Conservation (phyloP, 345 rosid genomes). For the Eucalyptus microcorys region DNA sequence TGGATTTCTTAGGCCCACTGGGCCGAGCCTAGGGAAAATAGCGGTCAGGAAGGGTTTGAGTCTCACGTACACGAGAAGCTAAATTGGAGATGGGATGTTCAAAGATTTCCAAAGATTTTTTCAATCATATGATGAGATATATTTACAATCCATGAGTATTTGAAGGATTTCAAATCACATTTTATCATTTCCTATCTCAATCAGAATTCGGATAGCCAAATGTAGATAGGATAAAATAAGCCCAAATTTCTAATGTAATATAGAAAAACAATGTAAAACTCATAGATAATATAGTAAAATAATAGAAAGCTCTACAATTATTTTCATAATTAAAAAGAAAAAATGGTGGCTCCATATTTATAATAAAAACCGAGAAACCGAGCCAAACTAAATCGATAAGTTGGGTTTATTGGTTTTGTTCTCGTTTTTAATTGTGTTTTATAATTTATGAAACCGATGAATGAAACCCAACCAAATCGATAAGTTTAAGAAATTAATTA, state of each 20-base stretch:
- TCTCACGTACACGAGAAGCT: neutral
- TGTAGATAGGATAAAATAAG: neutral
- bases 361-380: rapidly evolving
- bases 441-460: neutral
- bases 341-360: neutral
- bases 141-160: no score
- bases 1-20: neutral
- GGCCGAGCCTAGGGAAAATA: neutral
- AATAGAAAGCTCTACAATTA: neutral
- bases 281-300: neutral
- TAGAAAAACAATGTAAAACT: neutral
- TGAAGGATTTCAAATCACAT: neutral
- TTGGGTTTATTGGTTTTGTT: neutral
- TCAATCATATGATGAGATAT: neutral
- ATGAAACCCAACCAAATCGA: neutral
- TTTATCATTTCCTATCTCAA: neutral
- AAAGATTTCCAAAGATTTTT: no score
- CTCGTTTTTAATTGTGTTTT: neutral
- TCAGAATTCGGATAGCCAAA: neutral
- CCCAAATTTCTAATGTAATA: neutral
- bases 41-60: neutral
- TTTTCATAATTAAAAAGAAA: neutral
- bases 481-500: neutral
- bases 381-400: neutral
- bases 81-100: neutral